phyloP scores from a whole-genome alignment of 306 rosid genomes.

The Vigna radiata region DNA sequence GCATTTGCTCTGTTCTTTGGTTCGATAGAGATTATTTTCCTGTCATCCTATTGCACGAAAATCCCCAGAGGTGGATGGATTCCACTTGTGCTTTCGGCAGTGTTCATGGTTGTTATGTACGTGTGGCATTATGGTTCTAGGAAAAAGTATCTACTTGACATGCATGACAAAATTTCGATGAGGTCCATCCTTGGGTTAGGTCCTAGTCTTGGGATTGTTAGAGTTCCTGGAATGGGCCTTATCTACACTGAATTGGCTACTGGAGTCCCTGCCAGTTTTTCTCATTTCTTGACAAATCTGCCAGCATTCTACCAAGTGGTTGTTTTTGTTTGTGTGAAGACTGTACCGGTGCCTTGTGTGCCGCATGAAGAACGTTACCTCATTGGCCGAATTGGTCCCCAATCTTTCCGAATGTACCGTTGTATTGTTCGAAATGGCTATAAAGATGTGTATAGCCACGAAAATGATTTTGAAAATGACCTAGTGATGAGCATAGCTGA shows the following conservation, averaged over 20 bases:
- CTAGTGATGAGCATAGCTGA: slow-evolving; percentile 92
- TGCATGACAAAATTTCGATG: slow-evolving; percentile 91
- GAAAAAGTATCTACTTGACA: slow-evolving; percentile 79
- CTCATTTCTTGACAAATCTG: slow-evolving; percentile 89
- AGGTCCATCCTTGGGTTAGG: slow-evolving; percentile 79
- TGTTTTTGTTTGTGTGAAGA: slow-evolving; percentile 86
- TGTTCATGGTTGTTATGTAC: slow-evolving; percentile 72
- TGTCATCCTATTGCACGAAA: slow-evolving; percentile 72
- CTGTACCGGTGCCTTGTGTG: slow-evolving; percentile 79
- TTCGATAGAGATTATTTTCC: slow-evolving; percentile 68
- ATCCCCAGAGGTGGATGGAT: slow-evolving; percentile 87
- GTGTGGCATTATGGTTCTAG: slow-evolving; percentile 89
- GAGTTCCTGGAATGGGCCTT: slow-evolving; percentile 95
- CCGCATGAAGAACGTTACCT: slow-evolving; percentile 88
- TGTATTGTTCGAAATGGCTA: slow-evolving; percentile 92
- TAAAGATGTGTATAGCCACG: slow-evolving; percentile 66
- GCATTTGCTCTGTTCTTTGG: slow-evolving; percentile 69
- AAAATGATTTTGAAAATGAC: slow-evolving; percentile 83
- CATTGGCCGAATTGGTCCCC: slow-evolving; percentile 88
- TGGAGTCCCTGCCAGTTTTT: slow-evolving; percentile 85
- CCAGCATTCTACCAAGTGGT: slow-evolving; percentile 93
- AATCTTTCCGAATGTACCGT: slow-evolving; percentile 75
- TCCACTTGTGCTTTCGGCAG: slow-evolving; percentile 64
- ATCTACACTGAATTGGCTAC: slow-evolving; percentile 88
- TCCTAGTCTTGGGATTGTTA: slow-evolving; percentile 90